Evolutionary conservation across 2,329 filamentous ascomycete species (phyloP).

Genomic region (Xylaria sp.): DNA sequence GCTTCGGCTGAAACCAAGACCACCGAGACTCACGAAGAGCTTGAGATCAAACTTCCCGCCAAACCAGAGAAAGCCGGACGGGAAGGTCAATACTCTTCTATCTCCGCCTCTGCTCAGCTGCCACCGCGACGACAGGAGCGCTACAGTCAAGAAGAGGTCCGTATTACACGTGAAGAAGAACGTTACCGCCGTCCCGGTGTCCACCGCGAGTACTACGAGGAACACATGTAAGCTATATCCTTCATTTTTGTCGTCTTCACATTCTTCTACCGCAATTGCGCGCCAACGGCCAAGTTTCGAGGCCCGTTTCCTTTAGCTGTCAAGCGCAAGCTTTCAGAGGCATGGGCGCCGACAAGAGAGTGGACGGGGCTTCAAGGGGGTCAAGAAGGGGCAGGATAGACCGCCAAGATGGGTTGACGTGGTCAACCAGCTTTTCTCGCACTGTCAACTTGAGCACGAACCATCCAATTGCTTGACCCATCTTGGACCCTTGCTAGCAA

Average conservation of each 20-base stretch:
- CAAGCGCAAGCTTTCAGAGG: neutral
- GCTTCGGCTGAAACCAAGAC: conserved; percentile 57
- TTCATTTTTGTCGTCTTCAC: neutral
- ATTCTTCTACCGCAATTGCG: neutral
- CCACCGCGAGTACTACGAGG: conserved; percentile 66
- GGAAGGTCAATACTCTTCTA: conserved; percentile 92
- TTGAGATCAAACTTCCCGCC: conserved; percentile 78
- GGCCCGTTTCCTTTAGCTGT: neutral
- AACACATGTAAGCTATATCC: conserved; percentile 58
- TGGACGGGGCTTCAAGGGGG: neutral
- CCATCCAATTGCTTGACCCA: conserved; percentile 28
- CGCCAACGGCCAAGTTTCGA: neutral
- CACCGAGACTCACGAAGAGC: conserved; percentile 85
- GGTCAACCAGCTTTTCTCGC: conserved; percentile 24
- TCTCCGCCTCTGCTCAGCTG: conserved; percentile 69
- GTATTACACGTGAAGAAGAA: conserved; percentile 81
- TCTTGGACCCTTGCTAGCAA: conserved; percentile 29
- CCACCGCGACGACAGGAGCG: conserved; percentile 73
- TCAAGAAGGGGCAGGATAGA: neutral
- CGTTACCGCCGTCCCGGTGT: conserved; percentile 77
- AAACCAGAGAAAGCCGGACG: conserved; percentile 87
- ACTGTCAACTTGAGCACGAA: conserved; percentile 33
- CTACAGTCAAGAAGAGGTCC: conserved; percentile 85
- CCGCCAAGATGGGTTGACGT: conserved; percentile 15
- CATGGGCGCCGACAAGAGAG: too few relatives aligned